These are phyloP conservation scores for Aspergillus alliaceus DNA, from an alignment of 2,329 filamentous ascomycete genomes.

Conservation along the genomic window DNA sequence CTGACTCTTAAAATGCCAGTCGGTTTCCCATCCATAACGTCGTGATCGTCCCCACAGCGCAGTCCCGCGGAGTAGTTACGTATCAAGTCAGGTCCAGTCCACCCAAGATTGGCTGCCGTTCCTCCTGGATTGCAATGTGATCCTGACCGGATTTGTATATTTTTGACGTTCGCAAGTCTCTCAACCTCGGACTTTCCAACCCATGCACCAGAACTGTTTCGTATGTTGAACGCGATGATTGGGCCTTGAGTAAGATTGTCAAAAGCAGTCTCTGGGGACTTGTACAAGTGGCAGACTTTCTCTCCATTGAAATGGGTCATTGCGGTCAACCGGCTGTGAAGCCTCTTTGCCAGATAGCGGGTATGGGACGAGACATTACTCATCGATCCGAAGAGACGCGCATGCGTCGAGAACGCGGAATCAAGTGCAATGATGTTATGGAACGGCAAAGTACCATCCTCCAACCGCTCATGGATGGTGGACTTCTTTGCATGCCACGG, in stretches of 20 bases:
- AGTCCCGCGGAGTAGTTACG: constrained; percentile 82
- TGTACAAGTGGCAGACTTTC: constrained; percentile 68
- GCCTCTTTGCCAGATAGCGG: constrained; percentile 58
- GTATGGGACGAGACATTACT: constrained; percentile 69
- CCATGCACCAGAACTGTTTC: constrained; percentile 68
- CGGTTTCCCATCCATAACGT: constrained; percentile 79
- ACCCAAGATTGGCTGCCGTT: constrained; percentile 68
- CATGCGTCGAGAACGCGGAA: constrained; percentile 69
- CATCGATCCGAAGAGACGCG: constrained; percentile 70
- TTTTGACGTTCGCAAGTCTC: constrained; percentile 74
- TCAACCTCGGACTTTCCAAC: constrained; percentile 82
- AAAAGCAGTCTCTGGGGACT: constrained; percentile 41
- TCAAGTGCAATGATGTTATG: constrained; percentile 86
- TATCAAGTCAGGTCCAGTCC: constrained; percentile 79
- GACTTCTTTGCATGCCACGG: constrained; percentile 80
- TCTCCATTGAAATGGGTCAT: constrained; percentile 70
- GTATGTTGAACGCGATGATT: constrained; percentile 80
- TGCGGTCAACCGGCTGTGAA: constrained; percentile 59
- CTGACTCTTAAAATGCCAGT: constrained; percentile 85
- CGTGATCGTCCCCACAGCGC: constrained; percentile 79
- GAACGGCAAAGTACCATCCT: constrained; percentile 88
- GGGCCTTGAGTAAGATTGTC: constrained; percentile 62
- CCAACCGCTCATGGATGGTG: constrained; percentile 75
- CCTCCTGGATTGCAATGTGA: constrained; percentile 91
- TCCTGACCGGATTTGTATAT: constrained; percentile 83